Percentiles rank a stretch among this genome's conserved stretches.
These are phyloP conservation scores for Musa schizocarpa DNA, from an alignment of 176 grass and related monocot species.

Conservation along the genomic window DNA sequence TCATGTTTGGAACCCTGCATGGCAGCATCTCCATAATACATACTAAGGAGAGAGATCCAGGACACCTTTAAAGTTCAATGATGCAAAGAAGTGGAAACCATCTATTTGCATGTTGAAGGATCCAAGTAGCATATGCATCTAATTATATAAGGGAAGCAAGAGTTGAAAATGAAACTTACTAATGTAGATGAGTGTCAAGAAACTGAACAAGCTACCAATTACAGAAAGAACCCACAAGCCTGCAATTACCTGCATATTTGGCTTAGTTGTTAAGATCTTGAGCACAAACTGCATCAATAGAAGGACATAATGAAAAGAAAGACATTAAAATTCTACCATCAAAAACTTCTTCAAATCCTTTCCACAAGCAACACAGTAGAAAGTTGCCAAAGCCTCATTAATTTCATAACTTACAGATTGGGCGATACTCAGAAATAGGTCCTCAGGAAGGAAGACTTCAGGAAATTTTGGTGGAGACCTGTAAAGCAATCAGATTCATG, in stretches of 20 bases:
- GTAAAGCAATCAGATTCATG: not conserved
- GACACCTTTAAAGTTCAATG: no score
- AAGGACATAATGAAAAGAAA: not conserved
- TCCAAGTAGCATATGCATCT: not conserved
- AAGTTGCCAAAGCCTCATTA: slow-evolving; percentile 65
- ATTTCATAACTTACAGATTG: slow-evolving; percentile 51
- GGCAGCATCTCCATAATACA: no score
- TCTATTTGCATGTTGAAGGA: not conserved
- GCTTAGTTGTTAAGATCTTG: not conserved
- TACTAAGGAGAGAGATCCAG: no score
- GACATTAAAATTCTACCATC: slow-evolving; percentile 21
- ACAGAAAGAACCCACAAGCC: slow-evolving; percentile 69
- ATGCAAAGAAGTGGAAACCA: no score
- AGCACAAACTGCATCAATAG: not conserved
- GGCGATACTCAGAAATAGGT: slow-evolving; percentile 32
- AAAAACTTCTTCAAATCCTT: slow-evolving; percentile 61
- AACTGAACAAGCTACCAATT: slow-evolving; percentile 65
- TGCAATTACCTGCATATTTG: slow-evolving; percentile 42
- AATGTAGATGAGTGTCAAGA: slow-evolving; percentile 65
- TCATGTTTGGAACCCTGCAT: no score
- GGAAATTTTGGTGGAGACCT: slow-evolving; percentile 67
- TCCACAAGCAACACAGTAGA: slow-evolving; percentile 51
- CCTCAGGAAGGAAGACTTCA: slow-evolving; percentile 53
- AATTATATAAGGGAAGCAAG: not conserved
- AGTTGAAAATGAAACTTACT: slow-evolving; percentile 26